These are phyloP conservation scores for Heterobasidion occidentale DNA, from an alignment of 1,284 basidiomycete species.

Conservation along the genomic window DNA sequence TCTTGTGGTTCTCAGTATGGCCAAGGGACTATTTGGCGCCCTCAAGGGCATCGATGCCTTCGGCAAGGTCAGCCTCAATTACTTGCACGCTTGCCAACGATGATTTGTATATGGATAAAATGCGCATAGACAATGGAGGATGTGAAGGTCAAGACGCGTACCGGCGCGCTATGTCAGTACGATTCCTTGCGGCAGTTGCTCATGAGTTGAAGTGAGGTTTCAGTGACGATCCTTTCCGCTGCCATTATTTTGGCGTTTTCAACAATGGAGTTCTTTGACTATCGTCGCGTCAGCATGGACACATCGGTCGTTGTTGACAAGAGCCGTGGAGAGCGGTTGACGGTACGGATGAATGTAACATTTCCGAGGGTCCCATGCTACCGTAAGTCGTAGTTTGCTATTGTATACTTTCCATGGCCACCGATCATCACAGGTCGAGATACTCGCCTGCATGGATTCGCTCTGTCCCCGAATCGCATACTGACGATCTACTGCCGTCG, in stretches of 20 bases:
- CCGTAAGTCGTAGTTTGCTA: constrained; percentile 46
- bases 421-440: not conserved
- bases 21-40: constrained; percentile 64
- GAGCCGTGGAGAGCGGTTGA: constrained; percentile 90
- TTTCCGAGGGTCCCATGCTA: constrained; percentile 98
- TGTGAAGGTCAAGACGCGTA: constrained; percentile 95
- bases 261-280: constrained; percentile 93
- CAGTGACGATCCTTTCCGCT: constrained; percentile 89
- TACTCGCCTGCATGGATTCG: not conserved
- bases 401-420: not conserved
- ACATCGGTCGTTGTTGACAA: constrained; percentile 91
- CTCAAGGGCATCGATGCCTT: constrained; percentile 93
- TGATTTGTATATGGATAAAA: not conserved
- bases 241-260: constrained; percentile 90
- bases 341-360: constrained; percentile 87
- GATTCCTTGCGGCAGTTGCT: not conserved
- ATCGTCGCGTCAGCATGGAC: constrained; percentile 80
- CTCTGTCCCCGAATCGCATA: not conserved
- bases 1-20: constrained; percentile 27
- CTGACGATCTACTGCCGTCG: not conserved
- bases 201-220: not conserved
- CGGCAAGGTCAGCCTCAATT: constrained; percentile 70
- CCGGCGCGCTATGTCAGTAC: constrained; percentile 79
- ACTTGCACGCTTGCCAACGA: constrained; percentile 6
- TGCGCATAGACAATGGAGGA: constrained; percentile 83